These are phyloP conservation scores for Sugiyamaella marilandica DNA, from an alignment of 805 yeast species.

Conservation along the genomic window DNA sequence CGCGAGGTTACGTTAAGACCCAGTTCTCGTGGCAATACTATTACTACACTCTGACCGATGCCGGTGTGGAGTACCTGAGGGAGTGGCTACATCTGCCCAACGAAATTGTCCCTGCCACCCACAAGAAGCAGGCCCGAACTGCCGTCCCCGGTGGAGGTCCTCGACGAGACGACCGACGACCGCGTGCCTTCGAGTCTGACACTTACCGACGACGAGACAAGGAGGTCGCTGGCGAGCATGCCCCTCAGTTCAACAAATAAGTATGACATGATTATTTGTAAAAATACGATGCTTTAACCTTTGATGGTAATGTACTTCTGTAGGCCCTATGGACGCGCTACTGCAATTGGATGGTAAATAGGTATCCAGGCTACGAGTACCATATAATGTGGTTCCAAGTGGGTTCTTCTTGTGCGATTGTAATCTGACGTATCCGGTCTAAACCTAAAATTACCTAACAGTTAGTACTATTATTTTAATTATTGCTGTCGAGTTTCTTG, in stretches of 20 bases:
- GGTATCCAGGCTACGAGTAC: too few relatives aligned
- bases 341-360: too few relatives aligned
- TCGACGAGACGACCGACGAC: conserved; percentile 44
- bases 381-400: too few relatives aligned
- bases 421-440: too few relatives aligned
- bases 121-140: conserved; percentile 91
- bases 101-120: conserved; percentile 97
- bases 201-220: conserved; percentile 59
- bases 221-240: conserved; percentile 33
- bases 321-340: too few relatives aligned
- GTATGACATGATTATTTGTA: conserved; percentile 2
- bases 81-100: conserved; percentile 98
- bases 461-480: too few relatives aligned
- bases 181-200: conserved; percentile 51
- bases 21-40: conserved; percentile 99
- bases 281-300: conserved; percentile 9
- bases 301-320: neutral
- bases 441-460: too few relatives aligned
- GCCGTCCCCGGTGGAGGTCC: conserved; percentile 41
- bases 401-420: too few relatives aligned
- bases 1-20: conserved; percentile 98
- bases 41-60: conserved; percentile 99
- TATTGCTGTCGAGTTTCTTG: too few relatives aligned
- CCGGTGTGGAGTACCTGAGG: conserved; percentile 98
- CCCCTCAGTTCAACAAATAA: conserved; percentile 35